Base-by-base conservation (phyloP, 2,329 filamentous ascomycete genomes). In the Aspergillus luchuensis region DNA sequence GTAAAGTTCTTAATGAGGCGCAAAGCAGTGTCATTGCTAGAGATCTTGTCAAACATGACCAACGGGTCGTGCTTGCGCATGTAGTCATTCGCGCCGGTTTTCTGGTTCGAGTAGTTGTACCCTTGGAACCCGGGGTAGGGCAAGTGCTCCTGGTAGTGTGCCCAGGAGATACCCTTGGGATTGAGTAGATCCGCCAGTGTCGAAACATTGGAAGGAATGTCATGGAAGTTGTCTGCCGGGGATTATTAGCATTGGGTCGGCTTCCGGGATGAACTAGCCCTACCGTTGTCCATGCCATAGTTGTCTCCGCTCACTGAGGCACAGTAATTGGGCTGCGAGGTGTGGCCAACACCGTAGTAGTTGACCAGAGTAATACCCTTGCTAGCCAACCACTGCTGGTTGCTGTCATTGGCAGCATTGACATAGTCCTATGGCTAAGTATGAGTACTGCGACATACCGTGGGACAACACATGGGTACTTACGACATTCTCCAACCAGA, bases 281-380 rank as follows among this genome's bases (percentile, higher is more conserved):
- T 53, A 53, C 50, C 52, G 67, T 89, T 85, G 71, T 81, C 78
- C 74, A 91, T 87, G 65, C 89, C 89, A 66, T 90, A 91, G 75
- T 89, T 88, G 74, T 91, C 89, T 57, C 89, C 90, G 28, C 84
- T 85, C 52, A 88, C 83, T 1, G 85, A 73, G 2, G 89, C 86
- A 58, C 87, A 82, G 72, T 93, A 93, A 79, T 93, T 92, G n/a
- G 89, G 89, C 80, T 91, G 83, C 1, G 85, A 89, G 1, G 89
- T 89, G 69, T 92, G 89, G 1, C 89, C 91, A 38, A 89, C 78
- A 28, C 81, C 88, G 58, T 81, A 84, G 75, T 83, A 82, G 66
- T 84, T 83, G 52, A 78, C 79, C 33, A 91, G 79, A 3, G 81
- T 84, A 64, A 91, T 85, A 53, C 88, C 89, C 73, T 74, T 66